These are phyloP conservation scores for Lippia alba DNA, from an alignment of 305 asterid species.

Conservation along the genomic window DNA sequence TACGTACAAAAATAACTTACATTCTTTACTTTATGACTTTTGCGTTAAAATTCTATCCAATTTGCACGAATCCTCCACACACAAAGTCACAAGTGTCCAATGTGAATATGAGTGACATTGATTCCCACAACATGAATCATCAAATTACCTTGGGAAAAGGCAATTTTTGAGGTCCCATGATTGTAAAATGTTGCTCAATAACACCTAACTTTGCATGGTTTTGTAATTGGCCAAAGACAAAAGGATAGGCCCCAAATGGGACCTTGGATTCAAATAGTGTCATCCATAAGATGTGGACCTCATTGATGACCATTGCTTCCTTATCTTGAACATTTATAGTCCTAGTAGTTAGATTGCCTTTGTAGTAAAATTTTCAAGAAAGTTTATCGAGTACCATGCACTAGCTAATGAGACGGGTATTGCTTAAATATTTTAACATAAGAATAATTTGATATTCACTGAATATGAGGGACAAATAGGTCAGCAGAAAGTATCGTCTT, in stretches of 20 bases:
- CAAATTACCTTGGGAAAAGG: slow-evolving; percentile 7
- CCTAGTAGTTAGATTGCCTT: slow-evolving; percentile 7
- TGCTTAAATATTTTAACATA: too few species aligned
- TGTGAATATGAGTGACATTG: not conserved
- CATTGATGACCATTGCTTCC: slow-evolving; percentile 30
- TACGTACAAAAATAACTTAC: not conserved
- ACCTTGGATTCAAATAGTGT: slow-evolving; percentile 18
- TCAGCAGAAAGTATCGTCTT: too few species aligned
- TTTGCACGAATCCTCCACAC: slow-evolving; percentile 11
- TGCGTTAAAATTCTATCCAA: slow-evolving; percentile 9
- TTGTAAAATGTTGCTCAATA: slow-evolving; percentile 9
- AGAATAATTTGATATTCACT: too few species aligned
- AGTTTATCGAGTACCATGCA: too few species aligned
- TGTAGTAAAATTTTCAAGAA: too few species aligned
- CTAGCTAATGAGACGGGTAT: too few species aligned
- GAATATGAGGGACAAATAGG: too few species aligned
- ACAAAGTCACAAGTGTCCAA: slow-evolving; percentile 24
- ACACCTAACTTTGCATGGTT: slow-evolving; percentile 24
- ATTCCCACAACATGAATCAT: not conserved
- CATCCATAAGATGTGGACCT: slow-evolving; percentile 23
- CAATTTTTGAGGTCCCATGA: slow-evolving; percentile 30
- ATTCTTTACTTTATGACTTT: slow-evolving; percentile 7
- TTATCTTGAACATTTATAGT: slow-evolving; percentile 31
- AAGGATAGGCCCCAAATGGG: slow-evolving; percentile 1
- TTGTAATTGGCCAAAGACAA: slow-evolving; percentile 26